phyloP scores from a whole-genome alignment of 2,329 filamentous ascomycete species.

The Fusarium poae region DNA sequence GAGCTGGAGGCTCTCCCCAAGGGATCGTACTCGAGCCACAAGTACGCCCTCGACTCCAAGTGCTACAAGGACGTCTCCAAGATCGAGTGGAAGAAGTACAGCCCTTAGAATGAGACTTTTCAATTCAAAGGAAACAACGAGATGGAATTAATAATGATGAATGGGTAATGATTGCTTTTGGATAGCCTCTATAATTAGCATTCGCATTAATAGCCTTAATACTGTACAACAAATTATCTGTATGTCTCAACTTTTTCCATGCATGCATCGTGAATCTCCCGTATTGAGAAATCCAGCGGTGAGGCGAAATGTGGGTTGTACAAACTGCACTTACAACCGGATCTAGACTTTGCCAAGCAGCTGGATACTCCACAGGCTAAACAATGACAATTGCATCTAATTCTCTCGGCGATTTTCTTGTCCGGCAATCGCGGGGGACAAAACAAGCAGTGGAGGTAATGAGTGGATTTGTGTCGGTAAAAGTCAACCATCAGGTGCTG shows the following conservation, averaged over 20 bases:
- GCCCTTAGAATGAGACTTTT: constrained; percentile 18
- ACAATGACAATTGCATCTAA: neutral
- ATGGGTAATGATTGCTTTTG: constrained; percentile 34
- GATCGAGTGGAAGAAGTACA: constrained; percentile 48
- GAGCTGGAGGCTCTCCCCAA: constrained; percentile 53
- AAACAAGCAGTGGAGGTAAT: neutral
- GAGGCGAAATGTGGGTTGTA: constrained; percentile 18
- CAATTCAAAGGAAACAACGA: neutral
- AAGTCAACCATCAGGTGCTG: constrained; percentile 14
- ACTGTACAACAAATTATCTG: constrained; percentile 30
- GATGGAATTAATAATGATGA: constrained; percentile 36
- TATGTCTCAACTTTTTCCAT: neutral
- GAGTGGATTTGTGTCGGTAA: neutral
- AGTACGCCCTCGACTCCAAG: constrained; percentile 53
- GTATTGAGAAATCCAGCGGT: constrained; percentile 9
- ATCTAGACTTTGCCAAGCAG: constrained; percentile 16
- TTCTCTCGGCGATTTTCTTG: neutral
- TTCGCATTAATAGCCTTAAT: constrained; percentile 30
- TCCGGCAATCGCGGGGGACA: constrained; percentile 4
- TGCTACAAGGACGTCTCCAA: constrained; percentile 58
- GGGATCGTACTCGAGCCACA: constrained; percentile 56
- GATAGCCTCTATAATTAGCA: constrained; percentile 32
- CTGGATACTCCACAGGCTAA: constrained; percentile 14
- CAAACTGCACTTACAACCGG: constrained; percentile 3
- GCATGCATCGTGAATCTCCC: neutral